Evolutionary conservation across 495 filamentous ascomycete species (phyloP).

Genomic region (Polyplosphaeria fusca): DNA sequence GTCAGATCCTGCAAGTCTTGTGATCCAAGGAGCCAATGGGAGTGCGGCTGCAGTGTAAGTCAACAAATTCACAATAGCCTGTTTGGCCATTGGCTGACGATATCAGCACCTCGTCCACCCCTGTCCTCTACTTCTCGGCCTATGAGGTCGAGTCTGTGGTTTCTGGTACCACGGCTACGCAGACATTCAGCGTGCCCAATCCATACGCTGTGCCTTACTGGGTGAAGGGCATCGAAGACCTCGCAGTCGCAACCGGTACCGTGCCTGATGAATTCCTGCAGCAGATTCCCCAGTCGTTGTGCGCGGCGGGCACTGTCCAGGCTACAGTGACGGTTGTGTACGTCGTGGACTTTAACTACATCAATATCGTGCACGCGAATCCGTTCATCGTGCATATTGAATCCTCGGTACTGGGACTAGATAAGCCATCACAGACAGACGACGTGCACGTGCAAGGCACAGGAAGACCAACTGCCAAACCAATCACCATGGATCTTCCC

Average conservation of each 20-base stretch:
- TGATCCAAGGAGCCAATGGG: too few relatives aligned
- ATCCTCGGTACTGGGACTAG: conserved; percentile 22
- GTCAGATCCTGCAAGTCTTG: conserved; percentile 12
- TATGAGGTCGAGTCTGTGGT: conserved; percentile 27
- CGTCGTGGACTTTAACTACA: conserved; percentile 25
- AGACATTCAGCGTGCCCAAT: conserved; percentile 15
- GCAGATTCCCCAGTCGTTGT: conserved; percentile 28
- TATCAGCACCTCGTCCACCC: conserved; percentile 30
- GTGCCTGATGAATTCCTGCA: conserved; percentile 23
- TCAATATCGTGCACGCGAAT: not conserved
- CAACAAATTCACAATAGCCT: too few relatives aligned
- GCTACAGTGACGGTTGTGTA: conserved; percentile 24
- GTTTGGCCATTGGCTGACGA: conserved; percentile 4
- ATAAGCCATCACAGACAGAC: not conserved
- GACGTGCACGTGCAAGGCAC: not conserved
- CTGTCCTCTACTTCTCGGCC: conserved; percentile 37
- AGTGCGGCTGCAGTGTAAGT: too few relatives aligned
- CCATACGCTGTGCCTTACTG: conserved; percentile 6
- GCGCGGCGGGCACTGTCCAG: conserved; percentile 13
- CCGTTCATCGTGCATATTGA: conserved; percentile 31
- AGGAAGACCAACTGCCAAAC: not conserved
- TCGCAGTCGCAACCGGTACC: conserved; percentile 6
- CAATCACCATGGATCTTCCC: conserved; percentile 1
- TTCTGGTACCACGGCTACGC: not conserved
- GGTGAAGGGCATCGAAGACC: conserved; percentile 18